Percentiles rank a stretch among this genome's conserved stretches.
phyloP scores from a whole-genome alignment of 1,284 basidiomycete genomes.

The Marasmius sp. region DNA sequence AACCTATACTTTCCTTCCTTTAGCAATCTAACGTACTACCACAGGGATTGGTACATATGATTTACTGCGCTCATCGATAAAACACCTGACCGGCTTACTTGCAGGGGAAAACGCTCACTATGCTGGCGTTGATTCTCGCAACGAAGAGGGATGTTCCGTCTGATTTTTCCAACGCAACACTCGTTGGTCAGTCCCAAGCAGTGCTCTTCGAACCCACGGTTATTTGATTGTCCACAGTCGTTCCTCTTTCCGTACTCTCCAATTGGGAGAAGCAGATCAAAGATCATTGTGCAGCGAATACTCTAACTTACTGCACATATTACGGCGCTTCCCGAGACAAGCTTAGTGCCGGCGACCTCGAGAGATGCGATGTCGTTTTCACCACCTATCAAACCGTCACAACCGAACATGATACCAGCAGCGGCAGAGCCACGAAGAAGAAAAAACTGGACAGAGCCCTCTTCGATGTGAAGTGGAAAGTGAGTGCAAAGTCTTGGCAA shows the following conservation, averaged over 20 bases:
- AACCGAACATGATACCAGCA: conserved; percentile 44
- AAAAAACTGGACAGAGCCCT: conserved; percentile 55
- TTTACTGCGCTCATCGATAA: conserved; percentile 15
- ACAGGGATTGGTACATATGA: conserved; percentile 35
- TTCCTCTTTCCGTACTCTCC: conserved; percentile 83
- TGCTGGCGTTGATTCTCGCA: conserved; percentile 73
- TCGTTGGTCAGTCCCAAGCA: conserved; percentile 59
- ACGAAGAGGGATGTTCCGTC: conserved; percentile 64
- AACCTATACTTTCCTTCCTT: conserved; percentile 16
- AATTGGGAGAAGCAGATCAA: conserved; percentile 91
- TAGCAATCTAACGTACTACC: not conserved
- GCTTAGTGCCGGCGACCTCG: conserved; percentile 57
- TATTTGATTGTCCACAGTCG: conserved; percentile 49
- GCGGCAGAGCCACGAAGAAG: conserved; percentile 50
- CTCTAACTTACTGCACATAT: conserved; percentile 64
- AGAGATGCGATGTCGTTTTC: conserved; percentile 79
- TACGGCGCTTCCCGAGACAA: conserved; percentile 65
- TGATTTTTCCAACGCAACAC: conserved; percentile 63
- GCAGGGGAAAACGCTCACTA: conserved; percentile 84
- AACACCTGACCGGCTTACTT: conserved; percentile 7
- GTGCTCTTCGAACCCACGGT: not conserved
- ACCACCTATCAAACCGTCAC: conserved; percentile 83
- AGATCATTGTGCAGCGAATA: conserved; percentile 68
- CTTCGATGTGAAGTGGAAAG: conserved; percentile 81
- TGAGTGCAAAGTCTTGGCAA: conserved; percentile 21